Percentiles rank a stretch among this genome's conserved stretches.
These are phyloP conservation scores for Podosphaera xanthii DNA, from an alignment of 2,329 filamentous ascomycete species.

Conservation along the genomic window DNA sequence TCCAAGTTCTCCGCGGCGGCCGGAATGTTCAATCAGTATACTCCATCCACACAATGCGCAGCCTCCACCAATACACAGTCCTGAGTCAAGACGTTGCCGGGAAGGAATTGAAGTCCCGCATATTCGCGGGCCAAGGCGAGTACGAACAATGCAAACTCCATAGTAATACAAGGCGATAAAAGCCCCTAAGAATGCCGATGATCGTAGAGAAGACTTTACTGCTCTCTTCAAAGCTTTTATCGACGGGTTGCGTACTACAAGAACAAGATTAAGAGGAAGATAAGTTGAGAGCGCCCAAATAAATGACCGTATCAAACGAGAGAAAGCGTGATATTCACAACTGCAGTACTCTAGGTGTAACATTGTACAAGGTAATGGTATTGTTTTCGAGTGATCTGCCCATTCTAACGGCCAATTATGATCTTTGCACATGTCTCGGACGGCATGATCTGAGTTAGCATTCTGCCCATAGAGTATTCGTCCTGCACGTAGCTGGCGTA, in stretches of 20 bases:
- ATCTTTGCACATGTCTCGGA: conserved; percentile 50
- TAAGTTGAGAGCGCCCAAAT: conserved; percentile 56
- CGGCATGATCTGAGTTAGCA: conserved; percentile 42
- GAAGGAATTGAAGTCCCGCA: conserved; percentile 28
- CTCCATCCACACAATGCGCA: conserved; percentile 65
- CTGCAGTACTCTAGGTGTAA: conserved; percentile 58
- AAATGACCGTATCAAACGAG: conserved; percentile 46
- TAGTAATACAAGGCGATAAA: conserved; percentile 73
- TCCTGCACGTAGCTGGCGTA: conserved; percentile 41
- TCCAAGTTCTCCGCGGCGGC: conserved; percentile 48
- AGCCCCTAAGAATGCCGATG: conserved; percentile 52
- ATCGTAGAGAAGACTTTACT: conserved; percentile 37
- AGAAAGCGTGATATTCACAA: conserved; percentile 51
- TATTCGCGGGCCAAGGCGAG: conserved; percentile 45
- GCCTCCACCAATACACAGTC: conserved; percentile 46
- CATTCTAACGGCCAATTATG: conserved; percentile 43
- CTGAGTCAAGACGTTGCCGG: conserved; percentile 31
- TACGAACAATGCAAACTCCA: conserved; percentile 56
- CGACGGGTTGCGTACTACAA: conserved; percentile 29
- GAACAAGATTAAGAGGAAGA: conserved; percentile 47
- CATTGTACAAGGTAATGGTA: conserved; percentile 62
- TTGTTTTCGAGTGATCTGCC: conserved; percentile 45
- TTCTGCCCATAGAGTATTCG: conserved; percentile 50
- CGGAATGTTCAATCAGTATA: conserved; percentile 44
- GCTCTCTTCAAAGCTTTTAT: conserved; percentile 24